Evolutionary conservation across 805 yeast genomes (phyloP), one percentile per base, ranked within the genome.

Genomic region (Yamadazyma paraphyllophila): DNA sequence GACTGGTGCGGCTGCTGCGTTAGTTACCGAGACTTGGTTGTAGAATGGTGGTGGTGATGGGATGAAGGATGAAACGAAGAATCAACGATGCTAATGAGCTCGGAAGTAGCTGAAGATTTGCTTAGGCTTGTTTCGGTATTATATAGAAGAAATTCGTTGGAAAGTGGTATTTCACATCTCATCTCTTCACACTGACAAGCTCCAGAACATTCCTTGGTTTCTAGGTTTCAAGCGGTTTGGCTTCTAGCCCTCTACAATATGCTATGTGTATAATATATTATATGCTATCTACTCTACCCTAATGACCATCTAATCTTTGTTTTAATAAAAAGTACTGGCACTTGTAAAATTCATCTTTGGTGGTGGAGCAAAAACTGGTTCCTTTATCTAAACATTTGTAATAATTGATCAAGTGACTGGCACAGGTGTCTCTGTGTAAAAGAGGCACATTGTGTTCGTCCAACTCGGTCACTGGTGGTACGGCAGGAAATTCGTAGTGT

Each of bases 381-480:
- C 76, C 76, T 56, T 71, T 71, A 52, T 65, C 67, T 42, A 71
- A 66, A 52, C 76, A 71, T 49, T 70, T 63, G 56, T 66, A 71
- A 59, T 71, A 71, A 43, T 62, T 57, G 47, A 71, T 71, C 52
- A 68, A 62, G 50, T 63, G 73, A 35, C 71, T 64, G 29, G 76
- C 76, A 59, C 76, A 71, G 41, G 61, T 63, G 56, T 71, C 76
- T 64, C 76, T 68, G 59, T 71, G 57, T 47, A 68, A 53, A 54
- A 70, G 71, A 7, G 76, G 76, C 26, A 71, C 73, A 41, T 69
- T 61, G 46, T 63, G 57, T 25, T 60, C 69, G 49, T 71, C 76
- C 59, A 71, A 61, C 48, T 69, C 74, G 47, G 61, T 48, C 20
- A 44, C 44, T 9, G 47, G 17, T 26, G 47, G 48, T 15, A 45